Percentiles rank a stretch among this genome's conserved stretches.
phyloP scores from a whole-genome alignment of 2,329 filamentous ascomycete species.

The Akanthomyces muscarius region DNA sequence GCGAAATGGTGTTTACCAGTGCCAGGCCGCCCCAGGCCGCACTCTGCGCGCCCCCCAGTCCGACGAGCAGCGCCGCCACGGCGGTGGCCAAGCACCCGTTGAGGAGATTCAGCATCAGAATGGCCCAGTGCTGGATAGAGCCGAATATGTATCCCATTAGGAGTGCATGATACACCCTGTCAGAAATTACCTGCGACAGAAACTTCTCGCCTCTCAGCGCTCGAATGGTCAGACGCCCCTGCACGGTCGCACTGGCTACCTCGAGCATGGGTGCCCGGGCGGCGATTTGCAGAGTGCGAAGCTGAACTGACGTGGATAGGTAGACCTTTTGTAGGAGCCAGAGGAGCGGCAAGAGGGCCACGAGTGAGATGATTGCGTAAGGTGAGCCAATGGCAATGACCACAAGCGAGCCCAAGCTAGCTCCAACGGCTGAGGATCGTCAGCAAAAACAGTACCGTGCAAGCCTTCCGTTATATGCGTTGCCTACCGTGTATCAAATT shows the following conservation, averaged over 20 bases:
- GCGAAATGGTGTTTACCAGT: not conserved
- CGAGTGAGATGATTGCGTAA: not conserved
- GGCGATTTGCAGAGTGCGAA: not conserved
- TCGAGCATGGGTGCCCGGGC: not conserved
- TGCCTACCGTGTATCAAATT: not conserved
- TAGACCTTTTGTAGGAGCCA: not conserved
- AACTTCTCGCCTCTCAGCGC: not conserved
- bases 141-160: not conserved
- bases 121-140: not conserved
- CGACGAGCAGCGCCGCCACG: slow-evolving; percentile 2
- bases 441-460: not conserved
- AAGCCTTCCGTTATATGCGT: not conserved
- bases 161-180: not conserved
- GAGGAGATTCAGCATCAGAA: not conserved
- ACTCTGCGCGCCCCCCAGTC: not conserved
- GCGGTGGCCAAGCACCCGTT: not conserved
- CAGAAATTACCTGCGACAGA: not conserved
- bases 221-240: not conserved
- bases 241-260: not conserved
- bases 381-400: slow-evolving; percentile 7
- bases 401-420: not conserved
- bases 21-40: not conserved
- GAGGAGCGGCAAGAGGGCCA: not conserved
- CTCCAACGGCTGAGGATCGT: not conserved
- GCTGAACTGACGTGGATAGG: not conserved